Evolutionary conservation across 768 basidiomycete species (phyloP).

Genomic region (Boletus bicolor): DNA sequence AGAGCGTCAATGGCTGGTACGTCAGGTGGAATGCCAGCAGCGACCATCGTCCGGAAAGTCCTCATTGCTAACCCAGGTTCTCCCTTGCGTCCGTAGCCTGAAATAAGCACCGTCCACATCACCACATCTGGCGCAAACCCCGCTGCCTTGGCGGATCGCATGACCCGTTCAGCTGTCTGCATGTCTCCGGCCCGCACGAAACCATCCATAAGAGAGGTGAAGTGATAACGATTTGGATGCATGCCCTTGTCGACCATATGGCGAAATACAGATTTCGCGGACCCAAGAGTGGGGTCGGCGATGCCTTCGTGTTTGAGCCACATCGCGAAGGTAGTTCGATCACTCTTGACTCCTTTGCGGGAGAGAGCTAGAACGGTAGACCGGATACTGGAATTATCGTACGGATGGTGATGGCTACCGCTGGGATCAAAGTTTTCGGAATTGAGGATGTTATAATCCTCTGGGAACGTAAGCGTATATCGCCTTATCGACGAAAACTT

Average conservation of each 20-base stretch:
- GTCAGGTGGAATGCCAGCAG: conserved; percentile 62
- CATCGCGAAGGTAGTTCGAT: conserved; percentile 55
- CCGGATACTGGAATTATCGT: conserved; percentile 33
- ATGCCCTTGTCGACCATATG: conserved; percentile 65
- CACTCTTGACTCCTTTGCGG: conserved; percentile 48
- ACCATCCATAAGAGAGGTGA: conserved; percentile 74
- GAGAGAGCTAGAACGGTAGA: conserved; percentile 47
- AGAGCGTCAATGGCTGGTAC: conserved; percentile 69
- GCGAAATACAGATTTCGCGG: conserved; percentile 54
- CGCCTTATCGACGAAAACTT: conserved; percentile 36
- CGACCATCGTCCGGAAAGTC: conserved; percentile 62
- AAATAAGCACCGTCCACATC: conserved; percentile 76
- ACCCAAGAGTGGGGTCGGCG: conserved; percentile 45
- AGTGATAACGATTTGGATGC: conserved; percentile 70
- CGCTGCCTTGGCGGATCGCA: conserved; percentile 48
- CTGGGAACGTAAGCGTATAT: conserved; percentile 4
- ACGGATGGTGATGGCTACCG: conserved; percentile 38
- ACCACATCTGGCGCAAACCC: conserved; percentile 58
- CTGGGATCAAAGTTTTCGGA: conserved; percentile 45
- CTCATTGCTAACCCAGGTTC: conserved; percentile 50
- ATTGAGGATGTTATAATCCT: conserved; percentile 14
- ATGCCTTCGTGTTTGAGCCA: conserved; percentile 63
- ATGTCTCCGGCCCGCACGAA: conserved; percentile 60
- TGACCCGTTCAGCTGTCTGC: conserved; percentile 48
- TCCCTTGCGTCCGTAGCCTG: conserved; percentile 62